These are phyloP conservation scores for Boletus fagicola DNA, from an alignment of 768 basidiomycete species.

Conservation along the genomic window DNA sequence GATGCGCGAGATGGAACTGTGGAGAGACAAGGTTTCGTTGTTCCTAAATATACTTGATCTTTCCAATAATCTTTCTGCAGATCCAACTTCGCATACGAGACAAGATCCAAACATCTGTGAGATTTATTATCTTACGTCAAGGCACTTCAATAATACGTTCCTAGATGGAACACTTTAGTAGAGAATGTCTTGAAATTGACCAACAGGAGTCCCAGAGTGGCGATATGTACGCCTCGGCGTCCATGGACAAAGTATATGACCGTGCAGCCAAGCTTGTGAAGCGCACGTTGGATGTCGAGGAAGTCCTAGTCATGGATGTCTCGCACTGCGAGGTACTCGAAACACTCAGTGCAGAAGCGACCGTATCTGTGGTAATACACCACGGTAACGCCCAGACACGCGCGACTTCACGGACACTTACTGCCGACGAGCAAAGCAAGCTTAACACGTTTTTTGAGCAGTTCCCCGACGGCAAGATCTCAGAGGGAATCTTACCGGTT, in stretches of 20 bases:
- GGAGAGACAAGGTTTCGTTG: conserved; percentile 77
- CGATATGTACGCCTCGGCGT: conserved; percentile 28
- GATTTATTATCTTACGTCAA: conserved; percentile 20
- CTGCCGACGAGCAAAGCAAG: conserved; percentile 68
- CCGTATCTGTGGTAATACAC: conserved; percentile 68
- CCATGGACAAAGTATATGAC: conserved; percentile 90
- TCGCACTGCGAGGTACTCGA: conserved; percentile 88
- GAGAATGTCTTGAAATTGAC: conserved; percentile 92
- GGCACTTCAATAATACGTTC: not conserved
- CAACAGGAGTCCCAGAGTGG: conserved; percentile 33
- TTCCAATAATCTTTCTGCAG: conserved; percentile 34
- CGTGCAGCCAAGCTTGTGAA: conserved; percentile 88
- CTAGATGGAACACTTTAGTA: conserved; percentile 93
- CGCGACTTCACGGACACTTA: conserved; percentile 54
- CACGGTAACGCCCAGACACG: conserved; percentile 57
- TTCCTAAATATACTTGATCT: not conserved
- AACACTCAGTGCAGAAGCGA: conserved; percentile 56
- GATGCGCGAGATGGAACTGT: conserved; percentile 94
- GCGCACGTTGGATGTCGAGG: conserved; percentile 88
- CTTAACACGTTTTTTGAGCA: conserved; percentile 76
- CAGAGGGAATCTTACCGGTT: conserved; percentile 82
- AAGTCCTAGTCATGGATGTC: conserved; percentile 89
- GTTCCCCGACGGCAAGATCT: conserved; percentile 83
- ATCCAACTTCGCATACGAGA: conserved; percentile 90
- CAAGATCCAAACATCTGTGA: conserved; percentile 83